These are phyloP conservation scores for Moelleriella libera DNA, from an alignment of 2,329 filamentous ascomycete species.

Conservation along the genomic window DNA sequence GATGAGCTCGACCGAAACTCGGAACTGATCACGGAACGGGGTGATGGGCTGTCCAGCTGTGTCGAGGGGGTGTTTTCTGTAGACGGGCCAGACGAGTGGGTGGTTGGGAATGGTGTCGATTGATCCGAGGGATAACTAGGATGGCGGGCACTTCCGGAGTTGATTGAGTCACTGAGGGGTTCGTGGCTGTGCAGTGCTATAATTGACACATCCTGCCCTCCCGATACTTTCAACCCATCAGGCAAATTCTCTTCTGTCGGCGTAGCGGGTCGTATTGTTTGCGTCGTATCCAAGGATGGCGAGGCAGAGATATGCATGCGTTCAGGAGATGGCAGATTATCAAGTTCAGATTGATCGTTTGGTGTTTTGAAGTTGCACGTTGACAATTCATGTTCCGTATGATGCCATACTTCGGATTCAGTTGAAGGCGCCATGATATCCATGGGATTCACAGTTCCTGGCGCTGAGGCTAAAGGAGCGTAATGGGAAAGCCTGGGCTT, in stretches of 20 bases:
- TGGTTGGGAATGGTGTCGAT: slow-evolving; percentile 25
- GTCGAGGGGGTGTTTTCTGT: slow-evolving; percentile 32
- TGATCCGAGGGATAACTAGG: slow-evolving; percentile 23
- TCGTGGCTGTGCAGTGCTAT: slow-evolving; percentile 11
- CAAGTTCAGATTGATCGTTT: not conserved
- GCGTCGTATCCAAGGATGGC: slow-evolving; percentile 6
- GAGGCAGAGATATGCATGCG: slow-evolving; percentile 5
- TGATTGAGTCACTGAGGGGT: slow-evolving; percentile 10
- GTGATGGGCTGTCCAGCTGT: slow-evolving; percentile 26
- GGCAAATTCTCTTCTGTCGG: slow-evolving; percentile 7
- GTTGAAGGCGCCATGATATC: slow-evolving; percentile 34
- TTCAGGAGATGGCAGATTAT: not conserved
- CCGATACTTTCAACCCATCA: slow-evolving; percentile 5
- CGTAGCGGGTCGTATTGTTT: slow-evolving; percentile 14
- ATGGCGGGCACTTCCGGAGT: slow-evolving; percentile 12
- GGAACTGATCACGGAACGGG: slow-evolving; percentile 20
- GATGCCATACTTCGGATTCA: slow-evolving; percentile 21
- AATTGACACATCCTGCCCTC: slow-evolving; percentile 10
- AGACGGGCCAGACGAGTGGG: slow-evolving; percentile 24
- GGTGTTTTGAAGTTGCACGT: slow-evolving; percentile 12
- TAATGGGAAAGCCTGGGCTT: slow-evolving; percentile 12
- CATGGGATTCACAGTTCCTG: slow-evolving; percentile 38
- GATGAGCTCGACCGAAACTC: slow-evolving; percentile 23
- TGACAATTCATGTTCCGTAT: slow-evolving; percentile 21
- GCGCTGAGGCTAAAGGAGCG: slow-evolving; percentile 19